These are phyloP conservation scores for Diaporthe citrichinensis DNA, from an alignment of 2,329 filamentous ascomycete species.

Conservation along the genomic window DNA sequence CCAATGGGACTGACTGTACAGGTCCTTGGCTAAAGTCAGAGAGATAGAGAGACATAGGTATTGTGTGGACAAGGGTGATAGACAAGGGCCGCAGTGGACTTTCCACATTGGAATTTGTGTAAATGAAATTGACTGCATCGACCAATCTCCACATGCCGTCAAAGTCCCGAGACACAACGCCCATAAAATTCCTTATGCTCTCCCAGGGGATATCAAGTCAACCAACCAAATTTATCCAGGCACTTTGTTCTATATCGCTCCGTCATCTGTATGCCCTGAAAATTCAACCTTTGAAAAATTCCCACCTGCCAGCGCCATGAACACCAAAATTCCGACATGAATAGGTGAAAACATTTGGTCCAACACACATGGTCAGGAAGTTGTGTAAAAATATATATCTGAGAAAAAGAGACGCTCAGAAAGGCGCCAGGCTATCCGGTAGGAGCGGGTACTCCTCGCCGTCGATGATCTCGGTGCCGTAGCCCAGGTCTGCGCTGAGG, in stretches of 20 bases:
- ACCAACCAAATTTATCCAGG: background rate
- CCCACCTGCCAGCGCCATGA: constrained; percentile 20
- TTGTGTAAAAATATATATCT: background rate
- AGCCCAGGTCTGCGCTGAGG: constrained; percentile 48
- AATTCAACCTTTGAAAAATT: background rate
- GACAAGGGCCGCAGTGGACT: background rate
- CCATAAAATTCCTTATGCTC: background rate
- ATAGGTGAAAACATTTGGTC: no score
- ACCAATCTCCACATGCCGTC: background rate
- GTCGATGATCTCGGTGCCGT: constrained; percentile 58
- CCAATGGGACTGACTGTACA: background rate
- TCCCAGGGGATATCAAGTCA: constrained; percentile 15
- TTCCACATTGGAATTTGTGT: background rate
- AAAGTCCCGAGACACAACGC: background rate
- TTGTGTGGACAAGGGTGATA: background rate
- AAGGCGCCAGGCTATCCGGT: constrained; percentile 53
- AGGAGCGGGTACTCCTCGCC: constrained; percentile 57
- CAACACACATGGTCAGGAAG: background rate
- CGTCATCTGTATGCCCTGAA: background rate
- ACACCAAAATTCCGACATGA: constrained; percentile 9
- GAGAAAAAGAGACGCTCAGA: constrained; percentile 44
- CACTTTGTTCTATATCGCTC: background rate
- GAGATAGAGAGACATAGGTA: background rate
- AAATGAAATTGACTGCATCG: background rate
- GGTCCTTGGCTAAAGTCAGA: background rate